Evolutionary conservation across 2,329 filamentous ascomycete genomes (phyloP).

Genomic region (Fusarium torreyae): DNA sequence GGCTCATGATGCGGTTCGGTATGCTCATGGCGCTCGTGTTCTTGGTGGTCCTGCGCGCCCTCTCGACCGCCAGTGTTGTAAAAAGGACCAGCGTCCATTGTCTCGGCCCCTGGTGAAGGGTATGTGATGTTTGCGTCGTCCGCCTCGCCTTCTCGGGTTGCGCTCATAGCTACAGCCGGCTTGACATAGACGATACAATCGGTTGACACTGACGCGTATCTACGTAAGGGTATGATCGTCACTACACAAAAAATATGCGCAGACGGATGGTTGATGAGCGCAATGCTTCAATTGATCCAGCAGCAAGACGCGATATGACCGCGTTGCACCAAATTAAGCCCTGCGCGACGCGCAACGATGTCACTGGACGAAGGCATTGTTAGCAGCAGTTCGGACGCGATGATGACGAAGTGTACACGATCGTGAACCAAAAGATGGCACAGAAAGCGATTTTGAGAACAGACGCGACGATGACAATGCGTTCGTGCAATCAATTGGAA

Average conservation of each 20-base stretch:
- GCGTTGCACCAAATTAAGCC: conserved; percentile 31
- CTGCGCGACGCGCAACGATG: conserved; percentile 47
- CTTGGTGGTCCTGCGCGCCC: conserved; percentile 52
- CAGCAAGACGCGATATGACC: conserved; percentile 40
- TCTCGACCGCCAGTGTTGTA: conserved; percentile 60
- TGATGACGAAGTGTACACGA: conserved; percentile 37
- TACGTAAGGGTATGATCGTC: conserved; percentile 25
- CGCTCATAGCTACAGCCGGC: conserved; percentile 49
- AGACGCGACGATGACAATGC: conserved; percentile 30
- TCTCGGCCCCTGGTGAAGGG: conserved; percentile 63
- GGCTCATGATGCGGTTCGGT: conserved; percentile 43
- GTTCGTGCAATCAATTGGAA: conserved; percentile 38
- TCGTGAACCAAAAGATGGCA: conserved; percentile 35
- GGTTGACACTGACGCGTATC: conserved; percentile 22
- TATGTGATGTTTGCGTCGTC: conserved; percentile 61
- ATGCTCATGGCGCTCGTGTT: conserved; percentile 45
- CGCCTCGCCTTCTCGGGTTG: conserved; percentile 54
- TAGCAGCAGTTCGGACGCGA: conserved; percentile 46
- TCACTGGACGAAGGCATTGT: conserved; percentile 49
- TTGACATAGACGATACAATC: conserved; percentile 15
- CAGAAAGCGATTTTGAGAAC: conserved; percentile 22
- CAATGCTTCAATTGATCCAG: conserved; percentile 25
- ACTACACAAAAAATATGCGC: conserved; percentile 24
- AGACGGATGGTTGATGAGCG: conserved; percentile 5
- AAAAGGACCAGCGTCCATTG: conserved; percentile 60